Evolutionary conservation across 2,329 filamentous ascomycete species (phyloP), one percentile per base, ranked within the genome.

Genomic region (Aspergillus fumigatiaffinis): DNA sequence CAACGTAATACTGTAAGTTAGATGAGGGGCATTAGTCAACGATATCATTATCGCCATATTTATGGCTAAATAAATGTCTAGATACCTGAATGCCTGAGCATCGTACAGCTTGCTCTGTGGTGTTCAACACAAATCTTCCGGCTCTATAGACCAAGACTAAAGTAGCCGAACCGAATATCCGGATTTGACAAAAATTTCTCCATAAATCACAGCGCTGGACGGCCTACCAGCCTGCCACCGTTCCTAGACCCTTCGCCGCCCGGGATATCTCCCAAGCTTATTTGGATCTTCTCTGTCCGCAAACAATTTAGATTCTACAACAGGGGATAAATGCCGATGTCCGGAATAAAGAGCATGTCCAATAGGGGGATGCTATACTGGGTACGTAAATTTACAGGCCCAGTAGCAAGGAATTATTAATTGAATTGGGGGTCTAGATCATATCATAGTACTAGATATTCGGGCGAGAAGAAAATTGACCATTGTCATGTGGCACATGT

Each of bases 121-220:
- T 38, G 32, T 38, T 17, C 14, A 38, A 29, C 14, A 6, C 14
- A 38, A 46, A 46, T 46, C 21, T 10, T 23, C 42, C 20, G 32
- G 32, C 32, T 38, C 6, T 1, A 26, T 32, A 49, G 50, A 50
- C 25, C 23, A 35, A 35, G 38, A 55, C 60, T 55, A 58, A 58
- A 38, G 6, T 38, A 38, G 60, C 60, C 60, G 60, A 57, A 56
- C 60, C 60, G 60, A 58, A 38, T 58, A 54, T 49, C 55, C 55
- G 55, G 50, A 21, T 52, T 47, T 17, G 14, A 50, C 42, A 55
- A 58, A 28, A 63, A 63, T 63, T 63, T 64, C 59, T 64, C 62
- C 62, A 55, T 63, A 57, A 63, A 64, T 64, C 62, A 63, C 55
- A 64, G 52, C 42, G 38, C 57, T 42, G 52, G 55, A 57, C 57